Evolutionary conservation across 768 basidiomycete species (phyloP).

Genomic region (Phaeolepiota aurea): DNA sequence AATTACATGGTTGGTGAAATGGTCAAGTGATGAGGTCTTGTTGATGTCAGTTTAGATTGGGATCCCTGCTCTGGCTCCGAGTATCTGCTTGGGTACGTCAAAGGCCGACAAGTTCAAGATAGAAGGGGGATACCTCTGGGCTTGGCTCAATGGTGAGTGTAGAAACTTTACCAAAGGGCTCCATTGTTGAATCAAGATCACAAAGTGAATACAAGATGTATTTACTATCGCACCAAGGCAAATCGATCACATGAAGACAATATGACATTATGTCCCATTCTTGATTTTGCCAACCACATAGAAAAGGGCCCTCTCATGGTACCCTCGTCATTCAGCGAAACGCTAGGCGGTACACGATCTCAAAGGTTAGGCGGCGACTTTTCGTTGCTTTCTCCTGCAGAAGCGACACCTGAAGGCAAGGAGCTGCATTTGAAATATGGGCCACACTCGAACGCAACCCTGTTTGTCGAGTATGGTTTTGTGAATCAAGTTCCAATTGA

Average conservation of each 20-base stretch:
- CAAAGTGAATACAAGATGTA: constrained; percentile 86
- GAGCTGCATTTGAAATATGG: constrained; percentile 81
- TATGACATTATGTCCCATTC: constrained; percentile 78
- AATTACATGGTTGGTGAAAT: constrained; percentile 42
- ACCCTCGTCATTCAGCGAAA: constrained; percentile 28
- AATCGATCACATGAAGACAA: constrained; percentile 57
- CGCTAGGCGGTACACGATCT: constrained; percentile 26
- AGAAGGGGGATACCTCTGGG: constrained; percentile 68
- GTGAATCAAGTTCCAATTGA: constrained; percentile 31
- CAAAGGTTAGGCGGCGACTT: constrained; percentile 34
- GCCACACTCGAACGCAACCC: constrained; percentile 60
- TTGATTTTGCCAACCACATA: constrained; percentile 88
- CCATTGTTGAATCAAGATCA: constrained; percentile 3
- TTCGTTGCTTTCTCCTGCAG: constrained; percentile 39
- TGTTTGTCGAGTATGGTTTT: constrained; percentile 93
- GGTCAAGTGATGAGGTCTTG: not conserved
- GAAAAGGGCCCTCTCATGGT: constrained; percentile 30
- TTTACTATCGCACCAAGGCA: constrained; percentile 57
- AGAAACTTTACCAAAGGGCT: constrained; percentile 4
- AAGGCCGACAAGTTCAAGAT: constrained; percentile 1
- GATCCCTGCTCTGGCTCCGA: too few relatives aligned
- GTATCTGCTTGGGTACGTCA: too few relatives aligned
- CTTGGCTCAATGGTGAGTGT: constrained; percentile 78
- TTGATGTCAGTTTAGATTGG: constrained; percentile 13
- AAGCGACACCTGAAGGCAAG: constrained; percentile 32